Percentiles rank a stretch among this genome's conserved stretches.
Conservation (phyloP, 352 stramenopile species). For the Globisporangium sylvaticum region DNA sequence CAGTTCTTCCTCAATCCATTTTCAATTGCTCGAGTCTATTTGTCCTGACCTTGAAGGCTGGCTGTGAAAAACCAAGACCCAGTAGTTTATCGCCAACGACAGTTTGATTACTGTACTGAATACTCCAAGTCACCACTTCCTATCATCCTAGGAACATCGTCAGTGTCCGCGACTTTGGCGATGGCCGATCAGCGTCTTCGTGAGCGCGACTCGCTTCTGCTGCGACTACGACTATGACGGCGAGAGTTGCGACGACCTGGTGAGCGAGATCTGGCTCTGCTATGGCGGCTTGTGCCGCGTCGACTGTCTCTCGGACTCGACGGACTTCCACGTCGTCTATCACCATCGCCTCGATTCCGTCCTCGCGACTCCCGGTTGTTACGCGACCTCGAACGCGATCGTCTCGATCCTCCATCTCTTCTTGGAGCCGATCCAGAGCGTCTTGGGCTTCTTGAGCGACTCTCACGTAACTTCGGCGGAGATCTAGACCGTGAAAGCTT, state of each 20-base stretch:
- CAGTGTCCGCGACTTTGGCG: background rate
- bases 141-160: background rate
- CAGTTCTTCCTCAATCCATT: background rate
- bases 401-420: background rate
- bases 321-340: background rate
- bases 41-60: background rate
- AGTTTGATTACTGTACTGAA: background rate
- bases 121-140: background rate
- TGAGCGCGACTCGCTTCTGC: background rate
- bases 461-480: background rate
- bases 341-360: background rate
- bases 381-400: constrained; percentile 2
- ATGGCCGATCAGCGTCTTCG: background rate
- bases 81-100: background rate
- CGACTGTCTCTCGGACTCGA: background rate
- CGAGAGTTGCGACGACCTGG: background rate
- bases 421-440: background rate
- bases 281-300: background rate
- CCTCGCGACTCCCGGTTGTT: background rate
- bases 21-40: background rate
- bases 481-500: background rate
- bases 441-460: background rate
- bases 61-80: background rate
- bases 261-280: background rate
- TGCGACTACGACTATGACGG: background rate